Base-by-base conservation (phyloP, 2,329 filamentous ascomycete genomes). In the Cladophialophora exuberans region DNA sequence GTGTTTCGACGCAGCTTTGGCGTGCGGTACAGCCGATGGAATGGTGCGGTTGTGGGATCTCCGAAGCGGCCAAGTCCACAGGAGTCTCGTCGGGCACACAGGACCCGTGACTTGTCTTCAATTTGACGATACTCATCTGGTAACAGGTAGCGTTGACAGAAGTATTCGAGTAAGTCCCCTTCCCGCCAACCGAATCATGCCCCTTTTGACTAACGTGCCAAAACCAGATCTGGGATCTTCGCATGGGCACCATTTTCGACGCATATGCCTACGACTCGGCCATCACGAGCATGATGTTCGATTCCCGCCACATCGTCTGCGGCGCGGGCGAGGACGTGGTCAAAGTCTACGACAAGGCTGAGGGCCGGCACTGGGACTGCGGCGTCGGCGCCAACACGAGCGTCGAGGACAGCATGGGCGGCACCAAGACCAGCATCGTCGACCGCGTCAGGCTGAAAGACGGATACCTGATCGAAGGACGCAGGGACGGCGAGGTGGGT, bases 1-100 rank as follows among this genome's bases (percentile, higher is more conserved):
- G 70, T 93, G 96, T 35, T 99, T 97, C 67, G 93, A 99, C 71
- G 90, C 93, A 11, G 94, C 94, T 10, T 79, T 99, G 59, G 94
- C 94, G 7, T 97, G 94, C 69, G 94, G 94, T 64, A 99, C 94
- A 10, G 94, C 94, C 0, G 94, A 99, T 69, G 94, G 94, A 36
- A 95, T 97, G 90, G 92, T 99, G 35, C 82, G 94, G 55, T 76
- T 99, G 28, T 99, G 94, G 94, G 94, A 99, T 84, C 76, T 99
- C 65, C 83, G 94, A 62, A 96, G 90, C 70, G 94, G 94, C 1
- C 93, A 97, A 73, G 94, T 99, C n/a, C 92, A 97, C 73, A 83
- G 94, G 54, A 97, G 91, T 72, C 78, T 99, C 4, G 92, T 99
- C 7, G 94, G 94, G 2, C 94, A 99, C 68, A 99, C 94, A 0